Evolutionary conservation across 768 basidiomycete species (phyloP).

Genomic region (Xerocomellus dryophilus): DNA sequence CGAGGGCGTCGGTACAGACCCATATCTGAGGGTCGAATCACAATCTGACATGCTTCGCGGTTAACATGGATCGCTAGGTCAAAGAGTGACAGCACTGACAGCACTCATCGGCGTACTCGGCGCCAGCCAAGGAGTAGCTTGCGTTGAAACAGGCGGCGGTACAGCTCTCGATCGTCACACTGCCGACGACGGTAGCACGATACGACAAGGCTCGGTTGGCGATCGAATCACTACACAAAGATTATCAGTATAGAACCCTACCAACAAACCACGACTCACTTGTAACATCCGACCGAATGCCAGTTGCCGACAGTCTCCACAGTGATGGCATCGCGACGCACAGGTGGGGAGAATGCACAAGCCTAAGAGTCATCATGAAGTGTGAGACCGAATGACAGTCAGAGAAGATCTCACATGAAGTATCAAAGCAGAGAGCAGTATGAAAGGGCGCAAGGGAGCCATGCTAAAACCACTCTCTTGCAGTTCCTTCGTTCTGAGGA

Average conservation of each 20-base stretch:
- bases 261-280: constrained; percentile 36
- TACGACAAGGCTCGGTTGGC: constrained; percentile 34
- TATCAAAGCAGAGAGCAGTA: background rate
- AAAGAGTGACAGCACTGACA: constrained; percentile 35
- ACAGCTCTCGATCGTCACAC: constrained; percentile 49
- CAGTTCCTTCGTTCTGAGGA: background rate
- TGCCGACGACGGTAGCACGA: constrained; percentile 30
- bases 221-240: constrained; percentile 32
- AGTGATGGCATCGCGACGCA: too few species aligned
- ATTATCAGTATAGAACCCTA: background rate
- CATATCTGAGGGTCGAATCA: constrained; percentile 15
- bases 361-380: constrained; percentile 11
- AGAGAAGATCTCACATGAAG: constrained; percentile 5
- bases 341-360: constrained; percentile 61
- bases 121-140: constrained; percentile 40
- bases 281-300: constrained; percentile 74
- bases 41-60: constrained; percentile 38
- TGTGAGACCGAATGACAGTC: background rate
- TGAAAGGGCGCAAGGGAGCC: constrained; percentile 2
- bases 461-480: constrained; percentile 5
- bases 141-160: constrained; percentile 45
- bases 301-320: constrained; percentile 58
- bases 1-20: constrained; percentile 37
- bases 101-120: constrained; percentile 48
- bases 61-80: constrained; percentile 36